Evolutionary conservation across 306 rosid genomes (phyloP).

Genomic region (Prinsepia uniflora): DNA sequence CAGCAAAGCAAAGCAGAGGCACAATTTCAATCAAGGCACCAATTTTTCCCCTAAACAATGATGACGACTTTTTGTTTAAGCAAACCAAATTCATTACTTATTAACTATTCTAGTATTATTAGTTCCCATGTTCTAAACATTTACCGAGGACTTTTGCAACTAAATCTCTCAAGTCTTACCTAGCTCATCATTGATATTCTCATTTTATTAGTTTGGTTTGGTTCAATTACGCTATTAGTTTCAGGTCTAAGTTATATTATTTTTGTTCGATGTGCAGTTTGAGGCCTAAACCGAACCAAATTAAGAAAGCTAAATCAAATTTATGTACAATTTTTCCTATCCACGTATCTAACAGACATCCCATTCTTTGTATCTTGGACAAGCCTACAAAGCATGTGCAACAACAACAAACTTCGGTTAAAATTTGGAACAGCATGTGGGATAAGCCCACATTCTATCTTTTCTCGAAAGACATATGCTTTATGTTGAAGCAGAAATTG

Average conservation of each 20-base stretch:
- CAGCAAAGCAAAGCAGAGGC: not conserved
- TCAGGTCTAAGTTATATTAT: too few species aligned
- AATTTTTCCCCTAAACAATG: not conserved
- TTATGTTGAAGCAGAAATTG: too few species aligned
- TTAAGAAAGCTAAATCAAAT: too few species aligned
- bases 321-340: too few species aligned
- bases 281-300: too few species aligned
- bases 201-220: too few species aligned
- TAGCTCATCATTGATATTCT: too few species aligned
- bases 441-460: not conserved
- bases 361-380: not conserved
- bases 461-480: not conserved
- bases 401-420: not conserved
- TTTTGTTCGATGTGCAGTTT: too few species aligned
- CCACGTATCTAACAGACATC: not conserved
- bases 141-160: not conserved
- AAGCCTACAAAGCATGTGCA: not conserved
- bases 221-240: too few species aligned
- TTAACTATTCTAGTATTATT: not conserved
- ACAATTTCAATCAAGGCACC: conserved; percentile 3
- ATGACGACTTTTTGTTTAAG: not conserved
- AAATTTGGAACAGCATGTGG: not conserved
- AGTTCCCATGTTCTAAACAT: not conserved
- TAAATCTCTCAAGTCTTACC: too few species aligned
- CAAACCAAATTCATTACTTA: not conserved